These are phyloP conservation scores for Salix caprea DNA, from an alignment of 345 rosid species.

Conservation along the genomic window DNA sequence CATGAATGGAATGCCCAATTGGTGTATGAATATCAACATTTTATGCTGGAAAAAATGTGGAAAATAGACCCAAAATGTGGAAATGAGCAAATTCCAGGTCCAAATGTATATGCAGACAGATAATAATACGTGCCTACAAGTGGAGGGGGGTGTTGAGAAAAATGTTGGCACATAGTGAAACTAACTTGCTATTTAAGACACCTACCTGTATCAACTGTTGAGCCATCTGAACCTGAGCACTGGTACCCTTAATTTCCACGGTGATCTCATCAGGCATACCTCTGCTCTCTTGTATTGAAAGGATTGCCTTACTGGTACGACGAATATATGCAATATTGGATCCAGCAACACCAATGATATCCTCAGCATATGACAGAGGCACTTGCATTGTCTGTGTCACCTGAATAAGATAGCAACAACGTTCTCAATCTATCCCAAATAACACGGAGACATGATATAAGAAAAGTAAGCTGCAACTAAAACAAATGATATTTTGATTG, in stretches of 20 bases:
- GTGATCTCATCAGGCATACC: constrained; percentile 33
- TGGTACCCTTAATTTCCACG: constrained; percentile 34
- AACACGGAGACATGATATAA: background rate
- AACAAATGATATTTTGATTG: background rate
- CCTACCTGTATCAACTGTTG: constrained; percentile 35
- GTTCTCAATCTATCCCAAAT: background rate
- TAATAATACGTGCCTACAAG: background rate
- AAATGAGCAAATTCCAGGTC: background rate
- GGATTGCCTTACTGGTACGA: constrained; percentile 29
- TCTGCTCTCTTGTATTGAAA: constrained; percentile 28
- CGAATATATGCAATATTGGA: constrained; percentile 37
- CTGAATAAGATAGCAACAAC: constrained; percentile 9
- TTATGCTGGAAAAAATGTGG: background rate
- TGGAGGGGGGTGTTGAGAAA: background rate
- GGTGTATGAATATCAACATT: background rate
- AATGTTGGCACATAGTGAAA: background rate
- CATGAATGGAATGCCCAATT: background rate
- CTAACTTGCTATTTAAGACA: background rate
- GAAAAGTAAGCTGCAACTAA: background rate
- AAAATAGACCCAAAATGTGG: background rate
- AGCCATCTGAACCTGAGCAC: constrained; percentile 35
- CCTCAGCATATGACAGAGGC: constrained; percentile 35
- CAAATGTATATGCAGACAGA: background rate
- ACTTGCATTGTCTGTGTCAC: constrained; percentile 35
- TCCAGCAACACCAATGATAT: constrained; percentile 35